Base-by-base conservation (phyloP, 2,329 filamentous ascomycete genomes). In the Intubia oerlemansii region DNA sequence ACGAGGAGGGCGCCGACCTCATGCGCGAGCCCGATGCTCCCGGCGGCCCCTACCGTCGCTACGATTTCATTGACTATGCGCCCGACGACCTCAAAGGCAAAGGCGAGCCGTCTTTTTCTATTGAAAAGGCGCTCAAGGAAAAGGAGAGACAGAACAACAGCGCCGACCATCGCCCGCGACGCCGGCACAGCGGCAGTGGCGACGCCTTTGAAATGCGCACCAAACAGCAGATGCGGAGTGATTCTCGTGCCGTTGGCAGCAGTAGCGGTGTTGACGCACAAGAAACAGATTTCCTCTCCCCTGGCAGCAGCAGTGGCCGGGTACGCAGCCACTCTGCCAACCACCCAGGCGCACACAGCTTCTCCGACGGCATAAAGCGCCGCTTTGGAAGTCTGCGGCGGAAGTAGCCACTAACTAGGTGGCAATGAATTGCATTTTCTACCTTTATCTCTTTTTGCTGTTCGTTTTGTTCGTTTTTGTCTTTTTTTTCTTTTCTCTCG, bases 1-100 rank as follows among this genome's bases (percentile, higher is more conserved):
- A 93, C 42, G 58, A 80, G 41, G 82, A 93, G 43, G 82, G 82
- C n/a, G 62, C 73, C 3, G 81, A 92, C 42, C 57, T 92, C 45
- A 82, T 84, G 74, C 61, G 73, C 28, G 79, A 85, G 41, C 50
- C 53, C 1, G 66, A 75, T 35, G 64, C 66, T 4, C 45, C 53
- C 1, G 78, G 77, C 11, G 77, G 73, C n/a, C 60, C 76, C 10
- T 92, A 88, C 44, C 76, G 69, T 52, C 65, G 79, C 26, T 85
- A 69, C 56, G 65, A 72, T 4, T 70, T 68, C 28, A 46, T 78
- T 68, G 44, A 65, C 39, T 88, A 90, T 47, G 65, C 67, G 32
- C 71, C 74, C 5, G 66, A 76, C 25, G 80, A 90, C 42, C 59
- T 79, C 36, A 84, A 85, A 48, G 80, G 79, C 42, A 81, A 88